A percentile compares a stretch with the other conserved stretches of the same genome.
These are phyloP conservation scores for Boletus sp. DNA, from an alignment of 768 basidiomycete genomes.

Conservation along the genomic window DNA sequence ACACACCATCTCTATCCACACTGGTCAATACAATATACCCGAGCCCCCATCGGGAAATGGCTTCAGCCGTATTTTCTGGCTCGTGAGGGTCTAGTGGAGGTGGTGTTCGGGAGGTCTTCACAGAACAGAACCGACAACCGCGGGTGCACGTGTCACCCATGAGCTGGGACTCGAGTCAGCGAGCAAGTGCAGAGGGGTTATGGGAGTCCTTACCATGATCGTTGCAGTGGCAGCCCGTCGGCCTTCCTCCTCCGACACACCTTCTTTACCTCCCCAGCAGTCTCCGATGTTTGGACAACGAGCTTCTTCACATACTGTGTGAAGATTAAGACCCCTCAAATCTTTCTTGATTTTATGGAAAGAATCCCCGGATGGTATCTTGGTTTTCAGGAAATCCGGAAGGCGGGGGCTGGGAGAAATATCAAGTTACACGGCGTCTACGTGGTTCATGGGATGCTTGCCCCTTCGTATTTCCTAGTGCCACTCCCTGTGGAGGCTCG, in stretches of 20 bases:
- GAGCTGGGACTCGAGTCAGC: constrained; percentile 48
- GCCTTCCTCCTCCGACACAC: constrained; percentile 63
- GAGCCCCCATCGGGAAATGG: constrained; percentile 95
- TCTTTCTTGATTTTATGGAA: constrained; percentile 95
- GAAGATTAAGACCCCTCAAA: constrained; percentile 83
- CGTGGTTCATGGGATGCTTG: constrained; percentile 32
- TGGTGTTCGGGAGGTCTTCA: constrained; percentile 88
- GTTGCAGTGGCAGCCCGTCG: constrained; percentile 91
- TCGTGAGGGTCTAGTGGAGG: constrained; percentile 94
- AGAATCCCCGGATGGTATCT: constrained; percentile 84
- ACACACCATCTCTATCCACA: constrained; percentile 92
- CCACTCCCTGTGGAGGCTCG: constrained; percentile 52
- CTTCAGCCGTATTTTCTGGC: constrained; percentile 97
- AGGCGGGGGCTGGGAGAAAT: constrained; percentile 65
- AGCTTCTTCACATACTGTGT: constrained; percentile 98
- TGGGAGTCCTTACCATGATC: constrained; percentile 74
- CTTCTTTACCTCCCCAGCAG: constrained; percentile 91
- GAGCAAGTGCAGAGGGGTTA: background rate
- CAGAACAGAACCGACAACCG: constrained; percentile 96
- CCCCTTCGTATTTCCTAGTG: constrained; percentile 72
- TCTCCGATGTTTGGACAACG: constrained; percentile 99
- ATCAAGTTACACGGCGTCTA: background rate
- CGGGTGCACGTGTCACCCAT: constrained; percentile 99
- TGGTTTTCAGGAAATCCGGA: constrained; percentile 85
- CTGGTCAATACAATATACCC: constrained; percentile 97